Evolutionary conservation across 768 basidiomycete genomes (phyloP), one percentile per base, ranked within the genome.

Genomic region (Leccinum obscurum): DNA sequence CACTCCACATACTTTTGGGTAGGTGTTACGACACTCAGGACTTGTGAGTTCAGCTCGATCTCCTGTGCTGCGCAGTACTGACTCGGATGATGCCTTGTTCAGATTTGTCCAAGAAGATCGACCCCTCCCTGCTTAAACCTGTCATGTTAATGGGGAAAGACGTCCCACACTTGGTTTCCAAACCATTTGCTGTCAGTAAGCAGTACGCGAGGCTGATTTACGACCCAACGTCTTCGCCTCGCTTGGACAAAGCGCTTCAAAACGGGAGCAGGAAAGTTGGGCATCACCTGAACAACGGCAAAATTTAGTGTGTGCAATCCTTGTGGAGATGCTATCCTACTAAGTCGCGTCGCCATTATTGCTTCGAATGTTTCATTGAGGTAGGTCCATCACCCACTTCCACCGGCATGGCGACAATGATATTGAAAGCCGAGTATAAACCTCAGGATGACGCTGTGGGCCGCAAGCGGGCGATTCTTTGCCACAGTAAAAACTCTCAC

Each of bases 1-100:
- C 97, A 99, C 75, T 98, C 97, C 3, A 90, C 95, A 61, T 99
- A 98, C 77, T 84, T 99, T 39, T 99, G 97, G 97, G 95, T 95
- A 15, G 95, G 95, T 71, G 95, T 97, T 28, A 83, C 96, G 87
- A 92, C 95, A 11, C 96, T 97, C 92, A 87, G 95, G 66, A 92
- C 93, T 58, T 97, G 92, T 94, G 71, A 77, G 91, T 84, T 24
- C 54, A 26, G n/a, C 35, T 24, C 7, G 6, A 35, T 10, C 39
- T 41, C 51, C 57, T 44, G 56, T 49, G 55, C n/a, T 51, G 52
- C 56, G 14, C 22, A 28, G 17, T 4, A 30, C 50, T 61, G 30
- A 65, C 26, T 28, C 26, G 26, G 26, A 28, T 39, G 6, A 30
- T 13, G 22, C 24, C 50, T 6, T 60, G 32, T 46, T 20, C 37